phyloP scores from a whole-genome alignment of 352 stramenopile species.

The Phytopythium vexans region DNA sequence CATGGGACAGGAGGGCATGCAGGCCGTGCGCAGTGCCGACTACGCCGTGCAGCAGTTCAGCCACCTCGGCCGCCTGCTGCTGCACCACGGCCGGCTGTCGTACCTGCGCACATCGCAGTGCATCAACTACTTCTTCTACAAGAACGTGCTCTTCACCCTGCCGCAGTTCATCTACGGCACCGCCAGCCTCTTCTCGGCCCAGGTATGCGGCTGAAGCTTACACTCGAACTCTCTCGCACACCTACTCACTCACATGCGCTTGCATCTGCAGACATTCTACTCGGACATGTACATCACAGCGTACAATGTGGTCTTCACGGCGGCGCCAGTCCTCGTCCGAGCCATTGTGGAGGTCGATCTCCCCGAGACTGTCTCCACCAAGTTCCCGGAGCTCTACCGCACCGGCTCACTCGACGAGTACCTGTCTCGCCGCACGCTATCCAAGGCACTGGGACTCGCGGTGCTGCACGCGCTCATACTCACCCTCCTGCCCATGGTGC shows the following conservation, averaged over 20 bases:
- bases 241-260: neutral
- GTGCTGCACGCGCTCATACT: conserved; percentile 60
- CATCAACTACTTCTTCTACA: conserved; percentile 99
- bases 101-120: conserved; percentile 95
- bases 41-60: conserved; percentile 85
- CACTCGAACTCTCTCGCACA: neutral
- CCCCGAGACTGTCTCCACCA: conserved; percentile 49
- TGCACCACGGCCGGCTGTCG: conserved; percentile 91
- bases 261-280: conserved; percentile 56
- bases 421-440: conserved; percentile 51
- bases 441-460: conserved; percentile 34
- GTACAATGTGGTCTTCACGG: conserved; percentile 95
- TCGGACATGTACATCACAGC: conserved; percentile 84
- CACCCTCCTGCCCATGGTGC: conserved; percentile 48
- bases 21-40: conserved; percentile 77
- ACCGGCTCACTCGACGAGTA: conserved; percentile 56
- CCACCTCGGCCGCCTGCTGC: conserved; percentile 63
- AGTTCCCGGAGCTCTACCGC: conserved; percentile 75
- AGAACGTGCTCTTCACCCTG: conserved; percentile 94
- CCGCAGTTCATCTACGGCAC: conserved; percentile 87
- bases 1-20: conserved; percentile 95
- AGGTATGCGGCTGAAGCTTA: conserved; percentile 25
- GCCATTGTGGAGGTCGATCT: conserved; percentile 80
- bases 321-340: conserved; percentile 83
- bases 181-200: conserved; percentile 84